Percentiles rank a stretch among this genome's conserved stretches.
Evolutionary conservation across 257 asterid genomes (phyloP).

Genomic region (Salvia hispanica): DNA sequence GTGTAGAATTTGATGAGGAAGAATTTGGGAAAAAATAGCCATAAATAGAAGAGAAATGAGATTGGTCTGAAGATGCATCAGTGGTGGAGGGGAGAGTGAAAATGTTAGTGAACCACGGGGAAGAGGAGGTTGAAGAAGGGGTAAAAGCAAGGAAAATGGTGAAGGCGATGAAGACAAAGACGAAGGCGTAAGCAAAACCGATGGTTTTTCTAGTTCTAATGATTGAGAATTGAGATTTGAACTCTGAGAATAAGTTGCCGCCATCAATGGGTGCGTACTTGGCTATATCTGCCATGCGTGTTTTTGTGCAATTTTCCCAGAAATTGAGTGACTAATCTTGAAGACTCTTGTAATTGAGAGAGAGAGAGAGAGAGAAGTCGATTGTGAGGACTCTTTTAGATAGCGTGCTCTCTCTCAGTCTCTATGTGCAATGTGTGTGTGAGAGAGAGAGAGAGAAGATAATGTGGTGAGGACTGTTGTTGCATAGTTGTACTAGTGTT

Average conservation of each 20-base stretch:
- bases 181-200: constrained; percentile 50
- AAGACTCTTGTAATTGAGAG: constrained; percentile 22
- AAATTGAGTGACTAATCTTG: constrained; percentile 9
- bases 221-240: constrained; percentile 50
- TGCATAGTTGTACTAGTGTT: not conserved
- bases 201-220: constrained; percentile 51
- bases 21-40: constrained; percentile 57
- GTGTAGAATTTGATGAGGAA: constrained; percentile 30
- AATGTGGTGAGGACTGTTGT: constrained; percentile 10
- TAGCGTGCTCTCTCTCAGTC: not conserved
- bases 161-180: constrained; percentile 66
- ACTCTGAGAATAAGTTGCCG: constrained; percentile 55
- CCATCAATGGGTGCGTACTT: constrained; percentile 67
- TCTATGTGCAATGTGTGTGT: not conserved
- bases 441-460: not conserved
- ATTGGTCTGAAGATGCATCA: constrained; percentile 44
- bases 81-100: constrained; percentile 34
- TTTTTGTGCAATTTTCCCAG: not conserved
- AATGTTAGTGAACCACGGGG: constrained; percentile 69
- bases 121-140: constrained; percentile 68
- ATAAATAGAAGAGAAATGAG: constrained; percentile 60
- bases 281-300: constrained; percentile 59
- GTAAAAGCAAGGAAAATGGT: constrained; percentile 72
- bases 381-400: not conserved
- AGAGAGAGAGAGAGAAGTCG: constrained; percentile 17